These are phyloP conservation scores for Pythium sukuiense DNA, from an alignment of 352 stramenopile species.

Conservation along the genomic window DNA sequence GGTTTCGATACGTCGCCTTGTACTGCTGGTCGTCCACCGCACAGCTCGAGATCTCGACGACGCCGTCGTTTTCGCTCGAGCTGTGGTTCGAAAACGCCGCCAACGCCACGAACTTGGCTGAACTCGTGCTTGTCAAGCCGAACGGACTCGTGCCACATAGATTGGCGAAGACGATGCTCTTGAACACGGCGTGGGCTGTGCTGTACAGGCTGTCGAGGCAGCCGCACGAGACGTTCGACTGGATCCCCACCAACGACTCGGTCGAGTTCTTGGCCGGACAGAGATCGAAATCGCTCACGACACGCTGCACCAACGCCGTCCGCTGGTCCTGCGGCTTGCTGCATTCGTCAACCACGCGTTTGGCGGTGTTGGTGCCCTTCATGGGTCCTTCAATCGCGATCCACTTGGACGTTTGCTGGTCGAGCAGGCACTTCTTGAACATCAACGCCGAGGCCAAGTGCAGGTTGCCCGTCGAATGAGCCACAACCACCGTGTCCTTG, in stretches of 20 bases:
- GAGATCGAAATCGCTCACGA: constrained; percentile 26
- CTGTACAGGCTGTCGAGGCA: constrained; percentile 33
- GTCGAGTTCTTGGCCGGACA: constrained; percentile 33
- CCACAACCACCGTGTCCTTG: constrained; percentile 32
- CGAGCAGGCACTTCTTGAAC: constrained; percentile 32
- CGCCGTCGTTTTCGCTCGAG: constrained; percentile 33
- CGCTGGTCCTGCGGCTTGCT: constrained; percentile 13
- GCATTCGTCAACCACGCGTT: constrained; percentile 24
- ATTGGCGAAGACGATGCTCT: constrained; percentile 22
- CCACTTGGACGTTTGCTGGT: constrained; percentile 34
- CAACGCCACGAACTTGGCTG: constrained; percentile 20
- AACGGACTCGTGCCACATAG: constrained; percentile 40
- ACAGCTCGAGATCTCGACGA: constrained; percentile 42
- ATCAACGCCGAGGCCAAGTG: constrained; percentile 32
- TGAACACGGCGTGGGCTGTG: constrained; percentile 17
- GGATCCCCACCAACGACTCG: constrained; percentile 28
- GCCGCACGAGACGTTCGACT: constrained; percentile 3
- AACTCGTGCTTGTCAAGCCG: constrained; percentile 29
- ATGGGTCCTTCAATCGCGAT: constrained; percentile 41
- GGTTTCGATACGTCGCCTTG: constrained; percentile 20
- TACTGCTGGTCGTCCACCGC: constrained; percentile 14
- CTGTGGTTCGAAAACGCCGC: constrained; percentile 24
- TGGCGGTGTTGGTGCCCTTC: constrained; percentile 27
- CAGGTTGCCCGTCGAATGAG: constrained; percentile 46
- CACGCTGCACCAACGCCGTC: constrained; percentile 12